Base-by-base conservation (phyloP, 2,329 filamentous ascomycete species). In the Aureobasidium sp. region DNA sequence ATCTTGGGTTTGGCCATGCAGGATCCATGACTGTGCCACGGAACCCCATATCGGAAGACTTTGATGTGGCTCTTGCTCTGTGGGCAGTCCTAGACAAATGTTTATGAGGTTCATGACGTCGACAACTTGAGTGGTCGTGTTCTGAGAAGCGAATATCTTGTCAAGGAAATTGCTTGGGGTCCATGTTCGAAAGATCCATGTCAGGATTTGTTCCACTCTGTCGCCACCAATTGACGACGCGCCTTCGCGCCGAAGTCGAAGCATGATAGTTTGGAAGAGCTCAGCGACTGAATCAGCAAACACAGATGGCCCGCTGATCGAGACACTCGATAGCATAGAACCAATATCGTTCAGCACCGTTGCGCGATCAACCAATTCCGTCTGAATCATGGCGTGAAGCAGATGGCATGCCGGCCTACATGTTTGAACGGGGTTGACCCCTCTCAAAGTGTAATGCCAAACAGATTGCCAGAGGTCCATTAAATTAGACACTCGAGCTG, bases 121-220 rank as follows among this genome's bases (percentile, higher is more conserved):
- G 36, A 81, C 70, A 4, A 89, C 84, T 17, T 82, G 81, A 42
- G 89, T 87, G 12, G 78, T 74, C 2, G 86, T 83, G 67, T 87
- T 81, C 20, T 84, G 82, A 5, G 84, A 81, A n/a, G 85, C 83
- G 72, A 88, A 90, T 5, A 80, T 76, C 61, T 83, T 78, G 69
- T 96, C 90, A 20, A 78, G 75, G 65, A 81, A 76, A 3, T 74
- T 75, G 67, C 90, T 86, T 66, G 91, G 88, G 66, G 86, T 86
- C 91, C 93, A 99, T 68, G 83, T 87, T 37, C 86, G 82, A 68
- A 91, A 86, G 1, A 94, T 73, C 94, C 94, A 99, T 68, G 86
- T 82, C 62, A 94, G 83, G 39, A 94, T 82, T 68, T 89, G 84
- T 66, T 85, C 88, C 41, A 85, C 86, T 3, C 86, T 88, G 42